A percentile compares a stretch with the other conserved stretches of the same genome.
Evolutionary conservation across 768 basidiomycete species (phyloP).

Genomic region (Tricholomella constricta): DNA sequence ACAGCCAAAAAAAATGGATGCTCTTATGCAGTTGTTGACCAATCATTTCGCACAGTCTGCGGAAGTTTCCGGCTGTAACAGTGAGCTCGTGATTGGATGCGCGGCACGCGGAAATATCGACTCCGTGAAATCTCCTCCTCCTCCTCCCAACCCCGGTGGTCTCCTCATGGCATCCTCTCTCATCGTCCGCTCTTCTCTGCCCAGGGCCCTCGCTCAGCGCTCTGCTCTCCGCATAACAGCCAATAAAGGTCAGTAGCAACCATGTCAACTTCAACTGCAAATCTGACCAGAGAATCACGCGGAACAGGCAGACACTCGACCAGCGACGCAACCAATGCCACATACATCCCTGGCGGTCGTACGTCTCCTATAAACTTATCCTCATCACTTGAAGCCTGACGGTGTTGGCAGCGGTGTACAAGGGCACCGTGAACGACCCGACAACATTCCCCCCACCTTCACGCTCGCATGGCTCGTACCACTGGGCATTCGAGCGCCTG

Average conservation of each 20-base stretch:
- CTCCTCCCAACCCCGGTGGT: constrained; percentile 18
- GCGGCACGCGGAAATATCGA: constrained; percentile 3
- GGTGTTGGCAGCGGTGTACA: constrained; percentile 65
- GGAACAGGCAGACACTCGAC: constrained; percentile 42
- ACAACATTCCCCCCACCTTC: constrained; percentile 84
- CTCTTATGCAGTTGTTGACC: constrained; percentile 9
- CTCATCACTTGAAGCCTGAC: not conserved
- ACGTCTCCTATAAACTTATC: constrained; percentile 30
- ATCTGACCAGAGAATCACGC: constrained; percentile 14
- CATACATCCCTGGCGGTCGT: constrained; percentile 75
- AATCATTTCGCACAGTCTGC: constrained; percentile 16
- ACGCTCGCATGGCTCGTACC: constrained; percentile 86
- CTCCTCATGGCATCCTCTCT: constrained; percentile 51
- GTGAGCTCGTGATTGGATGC: constrained; percentile 18
- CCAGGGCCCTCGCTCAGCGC: constrained; percentile 45
- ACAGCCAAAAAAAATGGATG: constrained; percentile 1
- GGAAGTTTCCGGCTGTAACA: constrained; percentile 12
- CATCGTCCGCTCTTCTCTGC: constrained; percentile 50
- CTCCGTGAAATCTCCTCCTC: constrained; percentile 3
- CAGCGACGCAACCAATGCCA: constrained; percentile 25
- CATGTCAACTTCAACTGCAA: not conserved
- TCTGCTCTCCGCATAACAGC: constrained; percentile 37
- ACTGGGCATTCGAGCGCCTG: constrained; percentile 91
- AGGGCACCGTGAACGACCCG: constrained; percentile 95
- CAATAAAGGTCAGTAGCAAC: constrained; percentile 40